phyloP scores from a whole-genome alignment of 495 filamentous ascomycete species.

The Neurospora africana region DNA sequence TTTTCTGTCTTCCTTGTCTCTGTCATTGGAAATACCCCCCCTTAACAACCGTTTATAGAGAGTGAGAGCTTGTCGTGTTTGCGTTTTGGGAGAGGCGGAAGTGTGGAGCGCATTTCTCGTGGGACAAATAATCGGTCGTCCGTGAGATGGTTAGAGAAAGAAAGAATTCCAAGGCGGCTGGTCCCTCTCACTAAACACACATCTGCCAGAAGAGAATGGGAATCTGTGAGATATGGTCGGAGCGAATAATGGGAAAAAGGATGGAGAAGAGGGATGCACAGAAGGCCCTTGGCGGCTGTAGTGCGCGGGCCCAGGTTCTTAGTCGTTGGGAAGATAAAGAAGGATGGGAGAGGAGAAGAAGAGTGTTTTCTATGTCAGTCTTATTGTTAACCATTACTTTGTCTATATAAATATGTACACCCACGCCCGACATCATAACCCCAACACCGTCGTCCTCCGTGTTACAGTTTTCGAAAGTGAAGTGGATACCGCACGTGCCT shows the following conservation, averaged over 20 bases:
- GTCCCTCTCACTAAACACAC: not conserved
- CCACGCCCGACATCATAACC: not conserved
- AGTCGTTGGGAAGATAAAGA: not conserved
- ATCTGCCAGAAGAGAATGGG: not conserved
- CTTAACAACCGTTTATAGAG: constrained; percentile 3
- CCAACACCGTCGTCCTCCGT: not conserved
- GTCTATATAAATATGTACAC: not conserved
- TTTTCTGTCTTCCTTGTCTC: constrained; percentile 3
- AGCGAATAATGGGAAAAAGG: not conserved
- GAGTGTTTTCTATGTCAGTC: not conserved
- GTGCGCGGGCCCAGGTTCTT: not conserved
- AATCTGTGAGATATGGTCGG: not conserved
- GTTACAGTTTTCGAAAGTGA: not conserved
- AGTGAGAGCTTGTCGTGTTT: constrained; percentile 3
- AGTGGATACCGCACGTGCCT: not conserved
- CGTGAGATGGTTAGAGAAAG: not conserved
- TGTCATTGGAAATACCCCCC: constrained; percentile 12
- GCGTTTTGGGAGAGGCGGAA: not conserved
- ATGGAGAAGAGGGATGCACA: not conserved
- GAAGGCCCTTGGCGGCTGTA: not conserved
- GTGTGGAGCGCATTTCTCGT: not conserved
- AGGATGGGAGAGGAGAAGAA: not conserved
- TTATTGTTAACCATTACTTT: not conserved
- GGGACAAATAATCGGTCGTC: not conserved
- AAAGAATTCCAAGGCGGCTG: not conserved